Percentiles rank a stretch among this genome's conserved stretches.
These are phyloP conservation scores for Hypoxylon sp. DNA, from an alignment of 2,329 filamentous ascomycete species.

Conservation along the genomic window DNA sequence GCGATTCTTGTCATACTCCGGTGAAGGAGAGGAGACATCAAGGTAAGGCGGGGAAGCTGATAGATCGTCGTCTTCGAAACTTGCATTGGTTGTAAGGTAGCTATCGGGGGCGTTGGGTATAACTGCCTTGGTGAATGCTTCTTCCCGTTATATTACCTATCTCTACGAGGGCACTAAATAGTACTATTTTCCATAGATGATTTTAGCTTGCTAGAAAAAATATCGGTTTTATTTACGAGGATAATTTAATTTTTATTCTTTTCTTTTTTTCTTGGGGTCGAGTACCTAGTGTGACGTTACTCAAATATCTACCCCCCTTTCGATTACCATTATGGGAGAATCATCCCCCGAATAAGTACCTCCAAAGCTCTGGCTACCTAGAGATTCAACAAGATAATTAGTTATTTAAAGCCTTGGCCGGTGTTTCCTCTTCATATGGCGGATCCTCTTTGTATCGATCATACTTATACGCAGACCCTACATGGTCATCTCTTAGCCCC, in stretches of 20 bases:
- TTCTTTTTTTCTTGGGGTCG: too few species aligned
- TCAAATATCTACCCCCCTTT: not conserved
- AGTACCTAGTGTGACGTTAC: not conserved
- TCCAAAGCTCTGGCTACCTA: not conserved
- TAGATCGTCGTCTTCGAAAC: slow-evolving; percentile 5
- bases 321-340: not conserved
- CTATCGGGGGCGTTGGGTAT: not conserved
- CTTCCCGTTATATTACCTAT: not conserved
- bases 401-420: slow-evolving; percentile 3
- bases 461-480: slow-evolving; percentile 73
- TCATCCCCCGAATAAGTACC: not conserved
- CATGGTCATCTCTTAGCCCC: slow-evolving; percentile 70
- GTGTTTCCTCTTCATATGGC: slow-evolving; percentile 24
- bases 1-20: slow-evolving; percentile 29
- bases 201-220: not conserved
- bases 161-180: not conserved
- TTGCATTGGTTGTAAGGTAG: not conserved
- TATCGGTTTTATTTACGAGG: not conserved
- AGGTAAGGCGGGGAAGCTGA: slow-evolving; percentile 29
- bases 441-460: slow-evolving; percentile 70
- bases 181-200: too few species aligned
- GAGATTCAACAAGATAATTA: not conserved
- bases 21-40: slow-evolving; percentile 16
- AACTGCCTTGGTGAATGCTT: not conserved
- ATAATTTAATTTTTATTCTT: not conserved